Conservation (phyloP, 495 filamentous ascomycete species). For the Aspergillus kassunensis region DNA sequence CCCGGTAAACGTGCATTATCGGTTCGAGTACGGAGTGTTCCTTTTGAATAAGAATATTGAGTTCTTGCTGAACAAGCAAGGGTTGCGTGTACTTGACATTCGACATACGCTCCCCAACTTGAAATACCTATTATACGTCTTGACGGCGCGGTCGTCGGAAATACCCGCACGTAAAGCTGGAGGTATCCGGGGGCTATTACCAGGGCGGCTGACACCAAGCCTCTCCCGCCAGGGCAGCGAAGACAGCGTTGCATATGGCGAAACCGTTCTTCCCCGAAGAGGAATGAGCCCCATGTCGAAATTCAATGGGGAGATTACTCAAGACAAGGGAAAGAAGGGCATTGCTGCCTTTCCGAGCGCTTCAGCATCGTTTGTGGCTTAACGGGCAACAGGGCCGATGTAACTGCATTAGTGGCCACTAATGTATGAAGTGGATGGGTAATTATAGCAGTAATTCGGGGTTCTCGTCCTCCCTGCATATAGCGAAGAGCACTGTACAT, state of each 20-base stretch:
- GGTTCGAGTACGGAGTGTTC: slow-evolving; percentile 95
- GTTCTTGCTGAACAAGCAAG: slow-evolving; percentile 69
- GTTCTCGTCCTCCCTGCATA: not conserved
- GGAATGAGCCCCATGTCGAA: slow-evolving; percentile 24
- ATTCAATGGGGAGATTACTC: slow-evolving; percentile 26
- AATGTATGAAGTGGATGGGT: not conserved
- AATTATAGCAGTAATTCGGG: not conserved
- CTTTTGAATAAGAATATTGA: slow-evolving; percentile 93
- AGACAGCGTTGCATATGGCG: slow-evolving; percentile 38
- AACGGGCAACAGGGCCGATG: slow-evolving; percentile 8
- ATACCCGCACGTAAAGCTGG: slow-evolving; percentile 74
- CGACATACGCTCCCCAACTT: slow-evolving; percentile 88
- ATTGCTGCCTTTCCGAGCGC: slow-evolving; percentile 7
- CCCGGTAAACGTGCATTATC: slow-evolving; percentile 69
- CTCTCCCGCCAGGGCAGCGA: slow-evolving; percentile 38
- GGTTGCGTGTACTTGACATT: slow-evolving; percentile 75
- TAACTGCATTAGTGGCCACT: slow-evolving; percentile 6
- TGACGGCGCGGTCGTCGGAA: slow-evolving; percentile 72
- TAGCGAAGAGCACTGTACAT: not conserved
- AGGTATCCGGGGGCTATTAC: slow-evolving; percentile 61
- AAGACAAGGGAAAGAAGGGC: slow-evolving; percentile 23
- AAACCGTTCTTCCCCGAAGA: slow-evolving; percentile 28
- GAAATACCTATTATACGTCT: slow-evolving; percentile 85
- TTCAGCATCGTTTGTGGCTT: slow-evolving; percentile 24
- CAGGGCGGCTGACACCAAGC: slow-evolving; percentile 32